These are phyloP conservation scores for Baorangia bicolor DNA, from an alignment of 768 basidiomycete species.

Conservation along the genomic window DNA sequence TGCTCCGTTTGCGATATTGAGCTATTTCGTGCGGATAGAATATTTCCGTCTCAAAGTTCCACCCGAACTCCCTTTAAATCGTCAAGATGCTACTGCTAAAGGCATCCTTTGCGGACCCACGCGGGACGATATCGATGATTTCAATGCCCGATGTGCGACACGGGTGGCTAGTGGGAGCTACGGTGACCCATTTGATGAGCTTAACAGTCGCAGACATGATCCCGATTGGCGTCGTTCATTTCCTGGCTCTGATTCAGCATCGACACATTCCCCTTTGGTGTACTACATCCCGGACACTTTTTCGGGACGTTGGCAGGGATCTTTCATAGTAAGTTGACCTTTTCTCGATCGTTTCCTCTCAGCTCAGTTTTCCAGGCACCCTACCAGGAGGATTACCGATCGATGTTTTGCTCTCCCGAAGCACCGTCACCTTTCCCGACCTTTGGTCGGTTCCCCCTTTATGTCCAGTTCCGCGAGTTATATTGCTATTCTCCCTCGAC, in stretches of 20 bases:
- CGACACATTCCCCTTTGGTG: constrained; percentile 1
- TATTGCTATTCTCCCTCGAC: constrained; percentile 37
- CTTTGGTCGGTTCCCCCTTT: constrained; percentile 46
- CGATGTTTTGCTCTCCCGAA: constrained; percentile 35
- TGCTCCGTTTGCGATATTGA: constrained; percentile 47
- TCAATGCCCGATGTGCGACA: constrained; percentile 43
- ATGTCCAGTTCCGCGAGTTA: constrained; percentile 49
- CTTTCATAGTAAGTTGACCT: constrained; percentile 40
- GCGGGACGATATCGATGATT: constrained; percentile 45
- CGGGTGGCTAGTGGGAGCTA: constrained; percentile 31
- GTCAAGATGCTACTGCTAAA: constrained; percentile 31
- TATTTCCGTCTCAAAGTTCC: constrained; percentile 36
- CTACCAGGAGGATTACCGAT: constrained; percentile 36
- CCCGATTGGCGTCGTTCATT: constrained; percentile 31
- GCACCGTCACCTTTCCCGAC: constrained; percentile 36
- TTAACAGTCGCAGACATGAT: constrained; percentile 32
- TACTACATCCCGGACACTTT: constrained; percentile 45
- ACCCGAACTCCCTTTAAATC: constrained; percentile 38
- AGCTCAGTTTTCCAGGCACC: constrained; percentile 35
- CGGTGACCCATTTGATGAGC: constrained; percentile 16
- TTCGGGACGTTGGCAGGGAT: constrained; percentile 50
- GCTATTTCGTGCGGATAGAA: constrained; percentile 47
- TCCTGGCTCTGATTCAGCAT: not conserved
- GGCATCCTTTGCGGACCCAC: constrained; percentile 41
- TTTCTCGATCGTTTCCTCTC: not conserved